These are phyloP conservation scores for Boletus sensibilis DNA, from an alignment of 768 basidiomycete species.

Conservation along the genomic window DNA sequence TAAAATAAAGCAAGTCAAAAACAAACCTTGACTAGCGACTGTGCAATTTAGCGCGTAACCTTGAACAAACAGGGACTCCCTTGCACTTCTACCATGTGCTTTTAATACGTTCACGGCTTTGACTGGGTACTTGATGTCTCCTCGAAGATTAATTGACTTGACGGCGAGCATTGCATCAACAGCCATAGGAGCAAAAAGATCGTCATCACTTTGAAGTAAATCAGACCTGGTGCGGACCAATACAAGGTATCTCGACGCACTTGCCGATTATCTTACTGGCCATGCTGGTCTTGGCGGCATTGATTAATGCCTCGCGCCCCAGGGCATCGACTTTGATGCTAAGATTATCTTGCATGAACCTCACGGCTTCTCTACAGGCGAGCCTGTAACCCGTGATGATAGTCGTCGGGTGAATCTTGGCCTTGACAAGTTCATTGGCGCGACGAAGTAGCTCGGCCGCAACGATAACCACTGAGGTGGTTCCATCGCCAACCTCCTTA, in stretches of 20 bases:
- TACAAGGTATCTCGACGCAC: constrained; percentile 50
- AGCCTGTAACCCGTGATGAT: constrained; percentile 98
- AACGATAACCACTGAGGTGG: constrained; percentile 96
- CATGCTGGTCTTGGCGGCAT: constrained; percentile 98
- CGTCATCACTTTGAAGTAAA: constrained; percentile 72
- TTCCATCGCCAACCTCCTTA: constrained; percentile 99
- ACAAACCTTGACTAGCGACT: constrained; percentile 92
- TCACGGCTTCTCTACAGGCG: constrained; percentile 95
- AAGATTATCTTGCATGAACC: constrained; percentile 96
- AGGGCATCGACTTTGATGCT: constrained; percentile 91
- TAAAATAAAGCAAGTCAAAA: neutral
- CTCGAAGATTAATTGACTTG: constrained; percentile 88
- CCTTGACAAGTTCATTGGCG: constrained; percentile 96
- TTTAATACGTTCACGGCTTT: constrained; percentile 99
- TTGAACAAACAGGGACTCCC: constrained; percentile 91
- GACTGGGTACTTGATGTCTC: constrained; percentile 98
- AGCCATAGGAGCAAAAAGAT: constrained; percentile 97
- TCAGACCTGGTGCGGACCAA: constrained; percentile 1
- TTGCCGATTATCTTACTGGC: constrained; percentile 97
- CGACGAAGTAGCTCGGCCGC: constrained; percentile 95
- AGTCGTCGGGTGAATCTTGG: constrained; percentile 98
- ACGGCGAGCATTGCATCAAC: constrained; percentile 99
- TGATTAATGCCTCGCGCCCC: constrained; percentile 90
- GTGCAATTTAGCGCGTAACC: constrained; percentile 99
- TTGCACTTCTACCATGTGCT: constrained; percentile 93